Conservation (phyloP, 805 yeast species). For the Metschnikowia sp. region DNA sequence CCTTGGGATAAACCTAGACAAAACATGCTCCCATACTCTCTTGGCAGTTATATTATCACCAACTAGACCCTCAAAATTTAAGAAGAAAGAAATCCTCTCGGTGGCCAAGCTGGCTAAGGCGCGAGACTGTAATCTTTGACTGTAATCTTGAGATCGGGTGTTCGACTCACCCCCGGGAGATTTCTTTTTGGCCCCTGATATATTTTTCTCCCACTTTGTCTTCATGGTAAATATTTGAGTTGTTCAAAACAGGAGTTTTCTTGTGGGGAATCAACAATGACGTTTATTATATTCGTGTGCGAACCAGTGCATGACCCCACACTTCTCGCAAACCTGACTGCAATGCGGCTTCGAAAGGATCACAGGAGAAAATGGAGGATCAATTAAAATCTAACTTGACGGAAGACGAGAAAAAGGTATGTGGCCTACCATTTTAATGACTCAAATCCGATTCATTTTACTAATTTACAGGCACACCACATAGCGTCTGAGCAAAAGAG, state of each 20-base stretch:
- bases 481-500: slow-evolving; percentile 85
- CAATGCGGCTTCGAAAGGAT: neutral
- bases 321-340: neutral
- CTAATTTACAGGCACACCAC: slow-evolving; percentile 56
- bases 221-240: neutral
- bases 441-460: neutral
- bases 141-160: slow-evolving; percentile 49
- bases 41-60: no score
- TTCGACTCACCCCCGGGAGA: slow-evolving; percentile 52
- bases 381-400: slow-evolving; percentile 13
- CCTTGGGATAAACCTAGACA: no score
- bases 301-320: slow-evolving; percentile 1
- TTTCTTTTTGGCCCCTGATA: slow-evolving; percentile 13
- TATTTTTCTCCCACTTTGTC: neutral
- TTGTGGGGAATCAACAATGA: neutral
- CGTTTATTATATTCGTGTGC: slow-evolving; percentile 1
- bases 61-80: no score
- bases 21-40: no score
- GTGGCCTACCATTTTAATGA: neutral
- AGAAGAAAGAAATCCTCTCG: slow-evolving; percentile 26
- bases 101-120: slow-evolving; percentile 52
- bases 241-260: neutral
- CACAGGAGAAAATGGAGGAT: slow-evolving; percentile 4
- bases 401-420: slow-evolving; percentile 20
- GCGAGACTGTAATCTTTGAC: slow-evolving; percentile 44